Conservation (phyloP, 129 eudicot genomes). For the Deinandra increscens region DNA sequence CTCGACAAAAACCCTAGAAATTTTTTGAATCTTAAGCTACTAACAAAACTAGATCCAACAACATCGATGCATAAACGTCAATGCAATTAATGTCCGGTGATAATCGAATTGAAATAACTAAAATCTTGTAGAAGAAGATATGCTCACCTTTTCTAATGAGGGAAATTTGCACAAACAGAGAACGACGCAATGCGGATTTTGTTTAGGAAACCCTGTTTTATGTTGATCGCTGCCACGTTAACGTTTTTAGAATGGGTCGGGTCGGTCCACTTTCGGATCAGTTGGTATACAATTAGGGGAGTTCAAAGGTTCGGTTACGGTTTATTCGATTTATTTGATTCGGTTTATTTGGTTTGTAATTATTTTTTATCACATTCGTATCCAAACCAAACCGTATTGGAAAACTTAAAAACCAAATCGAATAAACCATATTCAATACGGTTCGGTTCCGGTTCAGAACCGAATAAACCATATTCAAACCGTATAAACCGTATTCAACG, state of each 20-base stretch:
- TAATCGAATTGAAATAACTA: not conserved
- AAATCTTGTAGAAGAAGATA: not conserved
- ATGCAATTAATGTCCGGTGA: not conserved
- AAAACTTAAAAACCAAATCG: no score
- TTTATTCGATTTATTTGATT: no score
- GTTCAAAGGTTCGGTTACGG: no score
- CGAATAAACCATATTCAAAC: no score
- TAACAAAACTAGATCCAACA: conserved; percentile 20
- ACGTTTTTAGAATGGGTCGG: not conserved
- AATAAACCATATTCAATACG: no score
- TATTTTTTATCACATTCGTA: no score
- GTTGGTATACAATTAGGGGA: no score
- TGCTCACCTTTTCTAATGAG: conserved; percentile 3
- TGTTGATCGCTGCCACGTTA: conserved; percentile 8
- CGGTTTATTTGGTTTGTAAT: no score
- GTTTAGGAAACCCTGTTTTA: conserved; percentile 9
- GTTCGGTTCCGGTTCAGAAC: no score
- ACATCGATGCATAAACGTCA: not conserved
- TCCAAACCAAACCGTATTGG: no score
- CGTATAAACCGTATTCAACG: no score
- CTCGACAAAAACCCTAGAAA: conserved; percentile 5
- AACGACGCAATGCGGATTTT: conserved; percentile 1
- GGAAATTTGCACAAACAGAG: not conserved
- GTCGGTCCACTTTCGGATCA: no score
- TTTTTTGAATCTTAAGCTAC: not conserved